Percentiles rank a stretch among this genome's conserved stretches.
These are phyloP conservation scores for Suillus luteus DNA, from an alignment of 768 basidiomycete genomes.

Conservation along the genomic window DNA sequence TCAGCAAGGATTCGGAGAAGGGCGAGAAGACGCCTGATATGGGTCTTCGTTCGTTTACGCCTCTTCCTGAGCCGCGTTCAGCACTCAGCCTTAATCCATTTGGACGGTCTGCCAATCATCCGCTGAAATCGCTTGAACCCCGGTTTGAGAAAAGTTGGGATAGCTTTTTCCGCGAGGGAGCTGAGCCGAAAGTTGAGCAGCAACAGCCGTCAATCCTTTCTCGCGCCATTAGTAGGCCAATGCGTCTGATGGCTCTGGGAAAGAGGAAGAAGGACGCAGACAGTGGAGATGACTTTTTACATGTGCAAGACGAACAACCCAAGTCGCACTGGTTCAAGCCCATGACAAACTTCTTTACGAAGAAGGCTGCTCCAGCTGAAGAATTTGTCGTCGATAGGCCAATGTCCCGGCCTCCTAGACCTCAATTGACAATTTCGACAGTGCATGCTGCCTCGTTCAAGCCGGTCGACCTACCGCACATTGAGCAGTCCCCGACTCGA, in stretches of 20 bases:
- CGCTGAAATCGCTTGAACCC: constrained; percentile 30
- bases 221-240: constrained; percentile 33
- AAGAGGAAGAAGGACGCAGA: constrained; percentile 41
- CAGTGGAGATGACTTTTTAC: constrained; percentile 27
- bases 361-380: constrained; percentile 19
- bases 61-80: constrained; percentile 43
- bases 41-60: constrained; percentile 50
- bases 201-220: constrained; percentile 27
- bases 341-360: constrained; percentile 33
- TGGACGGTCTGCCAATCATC: constrained; percentile 36
- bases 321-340: constrained; percentile 40
- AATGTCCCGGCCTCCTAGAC: constrained; percentile 24
- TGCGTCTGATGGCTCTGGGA: constrained; percentile 48
- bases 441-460: constrained; percentile 37
- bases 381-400: constrained; percentile 27
- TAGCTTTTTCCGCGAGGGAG: constrained; percentile 41
- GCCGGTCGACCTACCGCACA: constrained; percentile 27
- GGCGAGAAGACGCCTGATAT: constrained; percentile 21
- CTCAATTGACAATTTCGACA: constrained; percentile 47
- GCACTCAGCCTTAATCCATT: constrained; percentile 37
- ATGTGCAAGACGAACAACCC: constrained; percentile 24
- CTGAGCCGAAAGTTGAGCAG: constrained; percentile 14
- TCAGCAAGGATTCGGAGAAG: constrained; percentile 28
- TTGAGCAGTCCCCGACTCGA: constrained; percentile 30
- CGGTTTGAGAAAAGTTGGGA: constrained; percentile 46